A percentile compares a stretch with the other conserved stretches of the same genome.
phyloP scores from a whole-genome alignment of 2,329 filamentous ascomycete species.

The Massarina eburnea region DNA sequence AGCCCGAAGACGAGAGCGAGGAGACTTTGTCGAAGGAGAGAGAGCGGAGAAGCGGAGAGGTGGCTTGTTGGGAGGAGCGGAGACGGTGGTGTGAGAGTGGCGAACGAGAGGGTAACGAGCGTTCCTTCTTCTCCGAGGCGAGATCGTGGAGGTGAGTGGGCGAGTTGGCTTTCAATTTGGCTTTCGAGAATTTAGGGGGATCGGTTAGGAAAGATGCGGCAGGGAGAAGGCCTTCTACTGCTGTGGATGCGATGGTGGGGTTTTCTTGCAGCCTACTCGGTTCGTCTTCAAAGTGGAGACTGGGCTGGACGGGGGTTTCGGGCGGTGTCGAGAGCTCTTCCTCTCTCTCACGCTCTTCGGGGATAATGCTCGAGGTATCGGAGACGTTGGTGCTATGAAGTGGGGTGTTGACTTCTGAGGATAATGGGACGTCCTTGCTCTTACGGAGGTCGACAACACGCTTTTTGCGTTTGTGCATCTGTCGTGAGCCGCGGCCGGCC shows the following conservation, averaged over 20 bases:
- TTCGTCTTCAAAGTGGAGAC: slow-evolving; percentile 26
- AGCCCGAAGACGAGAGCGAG: slow-evolving; percentile 22
- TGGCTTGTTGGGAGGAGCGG: slow-evolving; percentile 34
- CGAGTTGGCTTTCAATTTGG: slow-evolving; percentile 22
- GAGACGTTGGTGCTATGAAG: slow-evolving; percentile 59
- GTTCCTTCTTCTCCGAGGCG: slow-evolving; percentile 11
- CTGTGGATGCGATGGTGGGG: slow-evolving; percentile 6
- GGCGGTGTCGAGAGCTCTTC: slow-evolving; percentile 38
- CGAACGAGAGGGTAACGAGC: slow-evolving; percentile 21
- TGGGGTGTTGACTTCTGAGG: slow-evolving; percentile 52
- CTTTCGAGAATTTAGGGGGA: slow-evolving; percentile 22
- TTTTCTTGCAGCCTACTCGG: slow-evolving; percentile 25
- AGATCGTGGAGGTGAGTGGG: slow-evolving; percentile 7
- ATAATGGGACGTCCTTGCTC: slow-evolving; percentile 53
- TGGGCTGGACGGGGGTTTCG: slow-evolving; percentile 25
- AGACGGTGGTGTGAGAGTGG: slow-evolving; percentile 34
- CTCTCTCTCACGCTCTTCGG: slow-evolving; percentile 34
- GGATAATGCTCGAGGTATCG: slow-evolving; percentile 51
- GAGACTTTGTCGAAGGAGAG: slow-evolving; percentile 36
- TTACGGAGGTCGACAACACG: slow-evolving; percentile 79
- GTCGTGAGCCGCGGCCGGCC: slow-evolving; percentile 60
- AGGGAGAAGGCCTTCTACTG: slow-evolving; percentile 22
- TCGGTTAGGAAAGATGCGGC: slow-evolving; percentile 31
- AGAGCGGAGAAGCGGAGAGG: slow-evolving; percentile 40
- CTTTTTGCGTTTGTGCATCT: slow-evolving; percentile 77